Evolutionary conservation across 768 basidiomycete species (phyloP).

Genomic region (Auricularia cornea): DNA sequence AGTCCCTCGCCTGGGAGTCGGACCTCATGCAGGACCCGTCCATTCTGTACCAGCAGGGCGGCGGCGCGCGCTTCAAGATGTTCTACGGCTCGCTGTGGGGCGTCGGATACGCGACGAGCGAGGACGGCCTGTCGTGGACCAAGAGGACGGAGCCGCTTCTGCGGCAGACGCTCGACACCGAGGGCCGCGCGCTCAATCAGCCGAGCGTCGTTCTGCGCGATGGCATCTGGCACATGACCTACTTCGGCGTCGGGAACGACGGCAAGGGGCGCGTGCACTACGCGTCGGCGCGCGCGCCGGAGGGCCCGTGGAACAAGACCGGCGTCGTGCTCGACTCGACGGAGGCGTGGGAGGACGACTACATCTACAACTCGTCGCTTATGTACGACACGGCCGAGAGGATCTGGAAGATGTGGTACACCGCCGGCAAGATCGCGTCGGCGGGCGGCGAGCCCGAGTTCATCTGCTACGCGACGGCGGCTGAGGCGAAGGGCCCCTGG

Average conservation of each 20-base stretch:
- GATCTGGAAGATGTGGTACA: slow-evolving; percentile 3
- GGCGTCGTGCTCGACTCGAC: neutral
- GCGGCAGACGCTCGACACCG: neutral
- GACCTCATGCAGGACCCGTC: neutral
- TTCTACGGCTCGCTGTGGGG: neutral
- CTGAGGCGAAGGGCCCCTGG: neutral
- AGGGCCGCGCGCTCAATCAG: neutral
- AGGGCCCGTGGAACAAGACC: neutral
- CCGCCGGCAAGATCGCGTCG: neutral
- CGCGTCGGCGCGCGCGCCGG: neutral
- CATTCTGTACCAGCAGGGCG: neutral
- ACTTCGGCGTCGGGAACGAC: neutral
- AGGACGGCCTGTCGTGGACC: neutral
- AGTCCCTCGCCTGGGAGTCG: neutral
- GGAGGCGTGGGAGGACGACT: neutral
- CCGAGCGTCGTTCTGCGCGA: neutral
- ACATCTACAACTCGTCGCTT: neutral
- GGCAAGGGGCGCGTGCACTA: neutral
- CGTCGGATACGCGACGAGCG: neutral
- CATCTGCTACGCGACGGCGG: neutral
- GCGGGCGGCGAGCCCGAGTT: neutral
- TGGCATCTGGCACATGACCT: slow-evolving; percentile 1
- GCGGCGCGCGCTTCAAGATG: neutral
- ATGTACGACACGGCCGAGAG: neutral
- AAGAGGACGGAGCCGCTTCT: neutral